Percentiles rank a stretch among this genome's conserved stretches.
These are phyloP conservation scores for Striga hermonthica DNA, from an alignment of 305 asterid genomes.

Conservation along the genomic window DNA sequence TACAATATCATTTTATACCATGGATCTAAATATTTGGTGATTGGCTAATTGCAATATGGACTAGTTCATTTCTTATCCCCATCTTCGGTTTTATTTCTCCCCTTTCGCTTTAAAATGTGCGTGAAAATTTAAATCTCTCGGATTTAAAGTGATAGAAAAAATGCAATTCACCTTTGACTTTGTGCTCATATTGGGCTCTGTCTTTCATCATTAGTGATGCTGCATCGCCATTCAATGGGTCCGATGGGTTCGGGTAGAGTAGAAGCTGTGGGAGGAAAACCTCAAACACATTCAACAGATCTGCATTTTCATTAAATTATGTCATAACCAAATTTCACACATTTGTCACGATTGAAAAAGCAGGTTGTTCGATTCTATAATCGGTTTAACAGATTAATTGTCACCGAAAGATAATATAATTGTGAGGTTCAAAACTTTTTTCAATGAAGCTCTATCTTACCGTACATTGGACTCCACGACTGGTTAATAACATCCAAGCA, in stretches of 20 bases:
- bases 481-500: conserved; percentile 95
- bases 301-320: conserved; percentile 53
- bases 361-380: no score
- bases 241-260: conserved; percentile 87
- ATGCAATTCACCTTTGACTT: conserved; percentile 63
- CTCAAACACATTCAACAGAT: conserved; percentile 82
- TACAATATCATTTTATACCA: no score
- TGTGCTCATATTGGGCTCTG: conserved; percentile 66
- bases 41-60: no score
- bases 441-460: conserved; percentile 40
- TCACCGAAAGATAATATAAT: background rate
- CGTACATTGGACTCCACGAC: conserved; percentile 98
- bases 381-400: background rate
- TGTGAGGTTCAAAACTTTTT: background rate
- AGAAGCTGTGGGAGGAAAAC: conserved; percentile 93
- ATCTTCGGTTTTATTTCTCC: no score
- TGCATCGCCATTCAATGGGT: conserved; percentile 90
- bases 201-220: conserved; percentile 92
- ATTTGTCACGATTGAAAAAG: no score
- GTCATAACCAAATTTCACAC: no score
- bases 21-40: no score
- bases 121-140: background rate
- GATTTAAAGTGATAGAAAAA: background rate
- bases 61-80: no score
- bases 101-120: no score